Base-by-base conservation (phyloP, 2,329 filamentous ascomycete species). In the Cryphonectria nitschkei region DNA sequence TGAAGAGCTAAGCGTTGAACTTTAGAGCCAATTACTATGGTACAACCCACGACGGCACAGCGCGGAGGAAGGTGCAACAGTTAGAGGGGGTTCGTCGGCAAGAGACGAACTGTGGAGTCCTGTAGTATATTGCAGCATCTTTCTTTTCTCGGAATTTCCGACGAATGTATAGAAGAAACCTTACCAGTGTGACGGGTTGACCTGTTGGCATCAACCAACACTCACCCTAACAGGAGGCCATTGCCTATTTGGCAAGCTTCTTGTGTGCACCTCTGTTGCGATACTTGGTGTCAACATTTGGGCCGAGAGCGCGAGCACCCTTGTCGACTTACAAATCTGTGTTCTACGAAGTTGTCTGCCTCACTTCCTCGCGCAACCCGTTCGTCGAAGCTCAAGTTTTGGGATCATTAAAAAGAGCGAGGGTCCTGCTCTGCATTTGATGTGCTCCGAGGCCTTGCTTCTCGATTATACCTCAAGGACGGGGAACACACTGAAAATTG, bases 271-370 rank as follows among this genome's bases (percentile, higher is more conserved):
- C 7, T 50, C 6, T 50, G 22, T 8, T 11, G 19, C 46, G 46
- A 50, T n/a, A 34, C 26, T 26, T 26, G 26, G 54, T 2, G 26
- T 58, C 54, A 14, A 5, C 54, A 22, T 58, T 3, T 16, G 26
- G 54, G 26, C 54, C 54, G 54, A 58, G 32, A 19, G 29, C 54
- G 54, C 54, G 54, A 58, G 54, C 54, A 34, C 29, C 54, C 54
- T 19, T 58, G 54, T 19, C 26, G 29, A 34, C 14, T 58, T 58
- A 58, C 54, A 58, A 58, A 58, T 34, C 29, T 16, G 26, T 22
- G 54, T 16, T 14, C 13, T 29, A 32, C 4, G 9, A 14, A 32
- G 13, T 13, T 56, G 52, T 4, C n/a, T 16, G 2, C 13, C n/a
- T 56, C 52, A 29, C 52, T 32, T 56, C 8, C 29, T 32, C 26